These are phyloP conservation scores for Trametes coccinea DNA, from an alignment of 768 basidiomycete species.

Conservation along the genomic window DNA sequence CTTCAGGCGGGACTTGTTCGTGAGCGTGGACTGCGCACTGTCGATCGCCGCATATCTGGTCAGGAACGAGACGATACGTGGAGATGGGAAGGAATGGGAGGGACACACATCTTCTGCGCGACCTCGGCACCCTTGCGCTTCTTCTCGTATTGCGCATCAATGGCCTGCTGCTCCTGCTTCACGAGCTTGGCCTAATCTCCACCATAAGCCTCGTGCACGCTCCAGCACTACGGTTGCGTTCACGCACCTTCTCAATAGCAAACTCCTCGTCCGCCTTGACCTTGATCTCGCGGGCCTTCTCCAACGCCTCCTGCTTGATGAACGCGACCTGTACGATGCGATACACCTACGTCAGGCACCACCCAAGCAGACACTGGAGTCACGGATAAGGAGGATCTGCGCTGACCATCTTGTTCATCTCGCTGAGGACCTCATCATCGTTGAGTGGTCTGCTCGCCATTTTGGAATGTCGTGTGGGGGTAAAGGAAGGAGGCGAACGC, in stretches of 20 bases:
- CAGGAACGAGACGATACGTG: too few species aligned
- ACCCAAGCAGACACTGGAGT: conserved; percentile 8
- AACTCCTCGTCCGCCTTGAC: conserved; percentile 99
- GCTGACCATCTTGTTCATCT: conserved; percentile 99
- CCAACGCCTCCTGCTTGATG: conserved; percentile 97
- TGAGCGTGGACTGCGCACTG: conserved; percentile 93
- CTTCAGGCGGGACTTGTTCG: conserved; percentile 92
- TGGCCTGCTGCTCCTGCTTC: conserved; percentile 91
- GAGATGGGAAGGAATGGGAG: neutral
- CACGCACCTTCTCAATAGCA: conserved; percentile 89
- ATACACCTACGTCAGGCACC: neutral
- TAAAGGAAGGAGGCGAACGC: neutral
- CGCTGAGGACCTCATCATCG: conserved; percentile 92
- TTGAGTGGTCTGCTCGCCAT: conserved; percentile 83
- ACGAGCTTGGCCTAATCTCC: conserved; percentile 85
- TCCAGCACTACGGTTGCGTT: neutral
- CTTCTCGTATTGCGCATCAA: conserved; percentile 94
- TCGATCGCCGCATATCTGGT: too few species aligned
- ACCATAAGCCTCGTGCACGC: neutral
- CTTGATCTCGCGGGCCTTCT: conserved; percentile 95
- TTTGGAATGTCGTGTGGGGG: conserved; percentile 16
- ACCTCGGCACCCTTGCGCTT: conserved; percentile 92
- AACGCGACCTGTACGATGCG: conserved; percentile 73
- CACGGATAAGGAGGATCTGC: neutral
- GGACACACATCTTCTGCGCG: conserved; percentile 89